Percentiles rank a stretch among this genome's conserved stretches.
Conservation (phyloP, 208 protist genomes). For the Crithidia sp. region DNA sequence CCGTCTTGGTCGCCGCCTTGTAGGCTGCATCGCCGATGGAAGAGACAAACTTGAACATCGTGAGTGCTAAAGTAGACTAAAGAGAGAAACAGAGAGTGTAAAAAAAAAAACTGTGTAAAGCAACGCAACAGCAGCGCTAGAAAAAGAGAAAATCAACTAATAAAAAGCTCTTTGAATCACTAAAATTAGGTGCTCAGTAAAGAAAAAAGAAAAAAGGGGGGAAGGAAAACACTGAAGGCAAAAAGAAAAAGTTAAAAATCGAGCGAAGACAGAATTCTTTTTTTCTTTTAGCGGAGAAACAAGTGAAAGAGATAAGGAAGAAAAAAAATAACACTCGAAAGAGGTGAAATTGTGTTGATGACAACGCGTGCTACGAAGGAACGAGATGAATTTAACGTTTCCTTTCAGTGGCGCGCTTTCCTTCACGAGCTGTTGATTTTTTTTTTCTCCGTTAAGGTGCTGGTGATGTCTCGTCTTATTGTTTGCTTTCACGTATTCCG, state of each 20-base stretch:
- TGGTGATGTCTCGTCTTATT: too few species aligned
- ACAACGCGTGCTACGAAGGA: too few species aligned
- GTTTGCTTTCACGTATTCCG: too few species aligned
- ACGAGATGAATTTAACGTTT: too few species aligned
- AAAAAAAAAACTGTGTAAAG: background rate
- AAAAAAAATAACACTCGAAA: constrained; percentile 2
- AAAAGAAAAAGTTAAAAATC: constrained; percentile 12
- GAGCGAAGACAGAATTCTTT: too few species aligned
- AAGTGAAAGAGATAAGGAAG: constrained; percentile 9
- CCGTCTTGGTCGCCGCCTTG: constrained; percentile 76
- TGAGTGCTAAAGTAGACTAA: background rate
- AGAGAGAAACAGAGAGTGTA: background rate
- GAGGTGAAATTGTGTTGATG: too few species aligned
- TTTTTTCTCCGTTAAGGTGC: too few species aligned
- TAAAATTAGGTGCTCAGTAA: background rate
- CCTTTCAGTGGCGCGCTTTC: too few species aligned
- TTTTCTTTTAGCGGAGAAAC: background rate
- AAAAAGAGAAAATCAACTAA: background rate
- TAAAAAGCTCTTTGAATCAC: background rate
- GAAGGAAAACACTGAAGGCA: constrained; percentile 11
- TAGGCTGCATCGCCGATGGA: constrained; percentile 76
- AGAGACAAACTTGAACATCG: constrained; percentile 76
- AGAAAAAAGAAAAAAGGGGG: constrained; percentile 1
- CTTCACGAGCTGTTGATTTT: too few species aligned
- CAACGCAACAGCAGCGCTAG: background rate